phyloP scores from a whole-genome alignment of 495 filamentous ascomycete species.

The Oleoguttula mirabilis region DNA sequence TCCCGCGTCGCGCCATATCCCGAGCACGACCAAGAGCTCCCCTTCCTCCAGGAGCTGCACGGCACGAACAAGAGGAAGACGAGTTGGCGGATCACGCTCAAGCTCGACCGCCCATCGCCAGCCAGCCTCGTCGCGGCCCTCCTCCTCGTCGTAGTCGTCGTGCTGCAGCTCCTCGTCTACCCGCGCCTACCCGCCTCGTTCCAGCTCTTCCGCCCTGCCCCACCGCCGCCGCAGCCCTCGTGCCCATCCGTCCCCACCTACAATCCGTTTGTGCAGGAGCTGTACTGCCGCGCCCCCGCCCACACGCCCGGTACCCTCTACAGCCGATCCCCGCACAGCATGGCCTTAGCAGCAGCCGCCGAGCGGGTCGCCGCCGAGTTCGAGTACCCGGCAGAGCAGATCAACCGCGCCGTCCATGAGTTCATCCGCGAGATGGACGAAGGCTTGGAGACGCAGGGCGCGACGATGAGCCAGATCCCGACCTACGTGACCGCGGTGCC shows the following conservation, averaged over 20 bases:
- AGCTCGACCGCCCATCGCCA: not conserved
- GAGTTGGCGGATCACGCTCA: not conserved
- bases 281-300: conserved; percentile 16
- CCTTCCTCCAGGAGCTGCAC: conserved; percentile 13
- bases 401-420: conserved; percentile 67
- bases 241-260: conserved; percentile 14
- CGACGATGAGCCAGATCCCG: conserved; percentile 85
- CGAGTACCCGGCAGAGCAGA: conserved; percentile 67
- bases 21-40: conserved; percentile 13
- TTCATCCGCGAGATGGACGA: conserved; percentile 80
- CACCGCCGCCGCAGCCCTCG: conserved; percentile 6
- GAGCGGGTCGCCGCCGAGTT: conserved; percentile 73
- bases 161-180: conserved; percentile 12
- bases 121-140: conserved; percentile 7
- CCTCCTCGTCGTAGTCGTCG: conserved; percentile 12
- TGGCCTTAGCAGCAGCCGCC: conserved; percentile 59
- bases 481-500: conserved; percentile 92
- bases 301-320: conserved; percentile 13
- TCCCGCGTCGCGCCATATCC: not conserved
- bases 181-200: conserved; percentile 2
- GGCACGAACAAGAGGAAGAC: not conserved
- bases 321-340: conserved; percentile 24
- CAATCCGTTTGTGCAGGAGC: conserved; percentile 17
- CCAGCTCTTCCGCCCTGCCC: conserved; percentile 2
- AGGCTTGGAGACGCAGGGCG: conserved; percentile 65